Evolutionary conservation across 164 flowering plant genomes (phyloP), one percentile per base, ranked within the genome.

Genomic region (Magnolia changhungtana): DNA sequence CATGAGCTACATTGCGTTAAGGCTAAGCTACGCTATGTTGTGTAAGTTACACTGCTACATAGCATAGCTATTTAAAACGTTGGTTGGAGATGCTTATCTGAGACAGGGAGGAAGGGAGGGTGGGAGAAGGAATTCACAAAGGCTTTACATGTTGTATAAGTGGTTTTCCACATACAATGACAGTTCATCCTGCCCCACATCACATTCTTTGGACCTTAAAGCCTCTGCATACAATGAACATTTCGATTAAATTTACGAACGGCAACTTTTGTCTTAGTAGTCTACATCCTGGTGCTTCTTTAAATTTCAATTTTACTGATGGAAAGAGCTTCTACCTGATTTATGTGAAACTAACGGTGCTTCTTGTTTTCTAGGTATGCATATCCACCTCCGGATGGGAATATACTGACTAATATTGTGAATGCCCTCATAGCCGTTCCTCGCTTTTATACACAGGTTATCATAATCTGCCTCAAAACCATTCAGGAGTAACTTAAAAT

Each of bases 351-450:
- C 50, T 51, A 2, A 65, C 16, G 51, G 37, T 13, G 69, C 59
- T 80, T 31, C 69, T 78, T 74, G 23, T 76, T 7, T 77, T 82
- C 58, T 79, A 96, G 99, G 88, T 96, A 96, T 86, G 98, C 96
- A 50, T 96, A 96, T 75, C 98, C 99, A 13, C 94, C 95, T 73
- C 97, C 98, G 50, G 98, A 94, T 85, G 98, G 96, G 75, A 88
- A 93, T 81, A 93, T 96, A 58, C 82, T 96, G 76, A 93, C 98
- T 77, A 96, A 96, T 85, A 96, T 96, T 83, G 89, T 91, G 20
- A 94, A 96, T 89, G 92, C 99, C 70, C 98, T 96, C 71, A 94
- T 96, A 77, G 98, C 98, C 72, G 98, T 94, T 79, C 99, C 99
- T 67, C 97, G 95, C 24, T 92, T 96, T 77, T 96, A 96, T 77